Percentiles rank a stretch among this genome's conserved stretches.
Evolutionary conservation across 768 basidiomycete genomes (phyloP).

Genomic region (Leccinum obscurum): DNA sequence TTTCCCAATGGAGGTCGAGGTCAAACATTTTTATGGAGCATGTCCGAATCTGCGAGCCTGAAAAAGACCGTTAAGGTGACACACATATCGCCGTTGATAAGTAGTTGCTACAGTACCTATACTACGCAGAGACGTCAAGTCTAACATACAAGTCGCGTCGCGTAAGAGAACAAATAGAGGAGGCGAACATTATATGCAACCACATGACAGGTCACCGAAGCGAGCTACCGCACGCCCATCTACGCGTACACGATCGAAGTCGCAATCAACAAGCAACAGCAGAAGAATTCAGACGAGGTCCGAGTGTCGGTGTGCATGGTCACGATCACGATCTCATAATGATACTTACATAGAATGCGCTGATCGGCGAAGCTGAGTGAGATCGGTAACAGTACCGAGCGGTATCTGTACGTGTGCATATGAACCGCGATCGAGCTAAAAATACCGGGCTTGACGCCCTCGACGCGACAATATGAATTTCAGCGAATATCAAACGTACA

Average conservation of each 20-base stretch:
- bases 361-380: slow-evolving; percentile 22
- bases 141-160: not conserved
- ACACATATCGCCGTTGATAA: not conserved
- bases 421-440: not conserved
- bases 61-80: not conserved
- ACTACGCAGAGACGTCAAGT: not conserved
- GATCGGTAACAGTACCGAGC: slow-evolving; percentile 12
- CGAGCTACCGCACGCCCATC: not conserved
- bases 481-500: not conserved
- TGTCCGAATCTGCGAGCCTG: not conserved
- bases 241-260: not conserved
- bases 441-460: not conserved
- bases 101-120: not conserved
- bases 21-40: not conserved
- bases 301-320: not conserved
- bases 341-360: slow-evolving; percentile 7
- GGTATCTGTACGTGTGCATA: not conserved
- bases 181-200: not conserved
- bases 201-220: not conserved
- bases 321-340: not conserved
- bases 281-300: not conserved
- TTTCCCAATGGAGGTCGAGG: slow-evolving; percentile 15
- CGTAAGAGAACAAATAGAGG: not conserved
- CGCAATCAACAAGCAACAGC: not conserved
- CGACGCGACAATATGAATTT: not conserved